Conservation (phyloP, 257 asterid species). For the Solanum pimpinellifolium region DNA sequence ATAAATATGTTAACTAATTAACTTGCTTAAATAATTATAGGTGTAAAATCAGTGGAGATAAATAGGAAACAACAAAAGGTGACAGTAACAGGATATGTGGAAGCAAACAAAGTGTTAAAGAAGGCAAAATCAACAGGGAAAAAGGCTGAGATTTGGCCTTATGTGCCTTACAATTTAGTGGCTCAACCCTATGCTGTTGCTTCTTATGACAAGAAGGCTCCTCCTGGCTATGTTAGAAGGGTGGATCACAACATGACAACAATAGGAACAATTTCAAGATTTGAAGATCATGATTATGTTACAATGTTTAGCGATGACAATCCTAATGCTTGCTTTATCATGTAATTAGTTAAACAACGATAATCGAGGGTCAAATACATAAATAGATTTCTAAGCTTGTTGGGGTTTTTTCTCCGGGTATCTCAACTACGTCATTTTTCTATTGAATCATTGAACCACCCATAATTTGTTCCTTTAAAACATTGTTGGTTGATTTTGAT, state of each 20-base stretch:
- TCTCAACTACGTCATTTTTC: too few species aligned
- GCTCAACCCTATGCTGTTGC: constrained; percentile 69
- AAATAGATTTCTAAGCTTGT: too few species aligned
- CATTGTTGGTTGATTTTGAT: too few species aligned
- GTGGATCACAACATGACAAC: constrained; percentile 13
- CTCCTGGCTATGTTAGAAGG: constrained; percentile 65
- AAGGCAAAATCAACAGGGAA: constrained; percentile 71
- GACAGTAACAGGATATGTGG: constrained; percentile 60
- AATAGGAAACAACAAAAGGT: constrained; percentile 72
- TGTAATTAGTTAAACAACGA: constrained; percentile 17
- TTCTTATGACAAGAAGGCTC: constrained; percentile 82
- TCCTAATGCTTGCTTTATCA: constrained; percentile 72
- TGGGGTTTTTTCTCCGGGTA: too few species aligned
- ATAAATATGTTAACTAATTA: not conserved
- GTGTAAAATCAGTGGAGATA: constrained; percentile 68
- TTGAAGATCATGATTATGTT: constrained; percentile 42
- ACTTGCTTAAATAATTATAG: constrained; percentile 7
- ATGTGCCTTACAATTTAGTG: constrained; percentile 73
- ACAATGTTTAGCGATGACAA: constrained; percentile 77
- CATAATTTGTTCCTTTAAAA: too few species aligned
- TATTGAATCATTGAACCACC: too few species aligned
- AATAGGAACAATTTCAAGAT: constrained; percentile 8
- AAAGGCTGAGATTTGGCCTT: constrained; percentile 86
- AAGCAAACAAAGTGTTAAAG: constrained; percentile 58
- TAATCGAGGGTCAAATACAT: too few species aligned